Percentiles rank a stretch among this genome's conserved stretches.
Conservation (phyloP, 1,139 yeast genomes). For the Yamadazyma spencermartinsiae region DNA sequence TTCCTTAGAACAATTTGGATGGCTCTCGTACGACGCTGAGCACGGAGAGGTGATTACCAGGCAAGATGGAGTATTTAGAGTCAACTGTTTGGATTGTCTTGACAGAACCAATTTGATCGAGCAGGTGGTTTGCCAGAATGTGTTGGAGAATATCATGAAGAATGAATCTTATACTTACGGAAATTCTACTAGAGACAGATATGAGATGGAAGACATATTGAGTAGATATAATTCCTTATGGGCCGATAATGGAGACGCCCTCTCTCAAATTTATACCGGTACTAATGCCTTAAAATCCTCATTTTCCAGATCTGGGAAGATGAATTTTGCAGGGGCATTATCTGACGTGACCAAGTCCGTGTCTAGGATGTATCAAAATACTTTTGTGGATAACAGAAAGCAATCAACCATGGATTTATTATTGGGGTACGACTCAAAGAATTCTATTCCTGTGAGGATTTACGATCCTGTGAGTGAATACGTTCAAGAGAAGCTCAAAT, state of each 20-base stretch:
- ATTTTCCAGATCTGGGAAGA: conserved; percentile 89
- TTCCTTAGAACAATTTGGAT: conserved; percentile 76
- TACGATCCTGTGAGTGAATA: conserved; percentile 89
- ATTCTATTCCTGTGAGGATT: conserved; percentile 67
- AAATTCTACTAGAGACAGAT: conserved; percentile 22
- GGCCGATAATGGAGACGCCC: conserved; percentile 99
- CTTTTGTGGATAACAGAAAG: conserved; percentile 88
- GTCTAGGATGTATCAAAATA: conserved; percentile 91
- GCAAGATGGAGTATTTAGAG: conserved; percentile 87
- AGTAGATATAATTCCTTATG: conserved; percentile 76
- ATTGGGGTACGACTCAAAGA: conserved; percentile 72
- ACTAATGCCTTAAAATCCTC: conserved; percentile 95
- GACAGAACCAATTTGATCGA: conserved; percentile 94
- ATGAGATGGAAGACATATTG: conserved; percentile 48
- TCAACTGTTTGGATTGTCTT: conserved; percentile 91
- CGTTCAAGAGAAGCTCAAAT: conserved; percentile 61
- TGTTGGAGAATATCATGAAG: conserved; percentile 64
- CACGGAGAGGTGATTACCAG: conserved; percentile 56
- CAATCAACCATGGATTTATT: conserved; percentile 85
- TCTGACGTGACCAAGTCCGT: conserved; percentile 97
- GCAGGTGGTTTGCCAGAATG: conserved; percentile 66
- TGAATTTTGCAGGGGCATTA: conserved; percentile 94
- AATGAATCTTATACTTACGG: conserved; percentile 35
- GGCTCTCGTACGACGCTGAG: conserved; percentile 63
- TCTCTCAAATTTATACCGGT: conserved; percentile 95